Percentiles rank a stretch among this genome's conserved stretches.
phyloP scores from a whole-genome alignment of 495 filamentous ascomycete species.

The Penicillium arizonense region DNA sequence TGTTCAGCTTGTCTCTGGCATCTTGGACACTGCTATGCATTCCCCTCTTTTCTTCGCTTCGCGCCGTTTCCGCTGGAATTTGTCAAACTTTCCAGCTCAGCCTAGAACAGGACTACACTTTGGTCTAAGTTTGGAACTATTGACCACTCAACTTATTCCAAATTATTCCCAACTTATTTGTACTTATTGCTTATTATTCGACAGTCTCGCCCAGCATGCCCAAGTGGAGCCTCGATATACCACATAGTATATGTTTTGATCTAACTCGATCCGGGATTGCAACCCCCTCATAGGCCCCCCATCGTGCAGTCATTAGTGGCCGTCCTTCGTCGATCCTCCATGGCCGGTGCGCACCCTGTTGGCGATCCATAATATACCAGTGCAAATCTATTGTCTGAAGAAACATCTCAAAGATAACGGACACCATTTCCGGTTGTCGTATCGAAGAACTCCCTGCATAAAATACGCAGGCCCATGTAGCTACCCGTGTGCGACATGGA shows the following conservation, averaged over 20 bases:
- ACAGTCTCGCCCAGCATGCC: too few species aligned
- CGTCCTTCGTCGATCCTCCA: slow-evolving; percentile 6
- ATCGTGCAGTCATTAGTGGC: not conserved
- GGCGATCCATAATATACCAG: slow-evolving; percentile 3
- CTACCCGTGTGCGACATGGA: slow-evolving; percentile 7
- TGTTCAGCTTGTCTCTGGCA: not conserved
- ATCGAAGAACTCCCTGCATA: slow-evolving; percentile 13
- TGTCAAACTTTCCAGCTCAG: not conserved
- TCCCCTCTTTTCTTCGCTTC: not conserved
- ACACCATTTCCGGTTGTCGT: slow-evolving; percentile 3
- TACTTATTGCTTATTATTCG: not conserved
- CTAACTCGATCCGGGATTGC: not conserved
- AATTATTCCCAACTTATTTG: not conserved
- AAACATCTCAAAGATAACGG: slow-evolving; percentile 1
- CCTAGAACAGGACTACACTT: not conserved
- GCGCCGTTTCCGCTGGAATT: slow-evolving; percentile 7
- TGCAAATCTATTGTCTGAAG: not conserved
- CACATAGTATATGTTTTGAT: too few species aligned
- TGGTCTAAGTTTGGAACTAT: not conserved
- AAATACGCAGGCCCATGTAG: not conserved
- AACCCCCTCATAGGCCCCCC: not conserved
- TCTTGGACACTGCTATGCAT: not conserved
- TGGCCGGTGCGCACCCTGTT: slow-evolving; percentile 15
- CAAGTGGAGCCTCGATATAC: too few species aligned
- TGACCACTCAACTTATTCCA: not conserved